Percentiles rank a stretch among this genome's conserved stretches.
Evolutionary conservation across 495 filamentous ascomycete genomes (phyloP).

Genomic region (Xylaria scruposa): DNA sequence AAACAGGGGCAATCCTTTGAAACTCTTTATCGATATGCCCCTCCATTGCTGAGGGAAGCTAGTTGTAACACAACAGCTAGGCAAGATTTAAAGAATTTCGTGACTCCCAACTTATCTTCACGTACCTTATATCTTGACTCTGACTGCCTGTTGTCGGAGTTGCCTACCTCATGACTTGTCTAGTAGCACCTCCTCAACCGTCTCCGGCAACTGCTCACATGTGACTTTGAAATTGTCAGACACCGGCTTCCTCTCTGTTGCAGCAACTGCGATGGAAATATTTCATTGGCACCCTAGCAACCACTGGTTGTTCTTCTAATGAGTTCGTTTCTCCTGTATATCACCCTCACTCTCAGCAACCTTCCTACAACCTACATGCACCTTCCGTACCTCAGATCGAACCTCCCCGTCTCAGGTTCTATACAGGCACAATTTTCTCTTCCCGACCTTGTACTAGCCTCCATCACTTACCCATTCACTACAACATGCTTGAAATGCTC

Average conservation of each 20-base stretch:
- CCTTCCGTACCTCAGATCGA: constrained; percentile 17
- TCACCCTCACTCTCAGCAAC: background rate
- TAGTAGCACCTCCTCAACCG: background rate
- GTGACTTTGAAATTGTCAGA: background rate
- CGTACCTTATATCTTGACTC: background rate
- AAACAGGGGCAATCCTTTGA: background rate
- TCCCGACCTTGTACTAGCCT: constrained; percentile 2
- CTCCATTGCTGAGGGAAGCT: constrained; percentile 3
- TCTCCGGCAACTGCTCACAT: background rate
- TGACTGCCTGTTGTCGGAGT: background rate
- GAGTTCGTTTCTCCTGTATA: background rate
- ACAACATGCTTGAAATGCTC: constrained; percentile 17
- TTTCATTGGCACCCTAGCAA: constrained; percentile 18
- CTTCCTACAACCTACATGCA: background rate
- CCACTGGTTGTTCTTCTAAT: constrained; percentile 20
- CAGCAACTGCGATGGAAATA: constrained; percentile 23
- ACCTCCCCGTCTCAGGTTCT: constrained; percentile 7
- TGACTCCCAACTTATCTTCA: constrained; percentile 14
- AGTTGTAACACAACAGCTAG: background rate
- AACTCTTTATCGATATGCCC: constrained; percentile 30
- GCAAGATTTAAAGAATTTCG: background rate
- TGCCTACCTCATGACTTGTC: background rate
- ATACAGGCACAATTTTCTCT: constrained; percentile 10
- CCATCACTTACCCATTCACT: background rate
- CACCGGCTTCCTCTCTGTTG: background rate